Conservation (phyloP, 2,329 filamentous ascomycete genomes). For the Parastagonospora nodorum region DNA sequence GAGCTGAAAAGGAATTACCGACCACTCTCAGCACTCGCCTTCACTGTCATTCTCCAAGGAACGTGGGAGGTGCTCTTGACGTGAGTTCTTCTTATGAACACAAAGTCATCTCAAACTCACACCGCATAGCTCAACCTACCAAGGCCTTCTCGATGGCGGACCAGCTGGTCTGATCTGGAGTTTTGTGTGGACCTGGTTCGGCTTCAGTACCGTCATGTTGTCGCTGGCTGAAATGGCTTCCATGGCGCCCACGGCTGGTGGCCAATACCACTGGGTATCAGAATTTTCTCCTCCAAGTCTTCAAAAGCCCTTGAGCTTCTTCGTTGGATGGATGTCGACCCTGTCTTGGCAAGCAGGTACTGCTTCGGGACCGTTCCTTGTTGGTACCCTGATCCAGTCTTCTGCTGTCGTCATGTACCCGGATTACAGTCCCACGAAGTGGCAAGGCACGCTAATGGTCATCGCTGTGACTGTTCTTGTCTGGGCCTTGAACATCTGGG, state of each 20-base stretch:
- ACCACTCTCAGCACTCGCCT: constrained; percentile 37
- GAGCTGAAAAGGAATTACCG: constrained; percentile 43
- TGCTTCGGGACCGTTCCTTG: constrained; percentile 55
- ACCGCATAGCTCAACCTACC: constrained; percentile 26
- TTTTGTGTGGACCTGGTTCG: constrained; percentile 42
- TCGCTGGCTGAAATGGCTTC: constrained; percentile 44
- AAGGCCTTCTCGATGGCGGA: constrained; percentile 39
- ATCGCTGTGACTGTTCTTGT: constrained; percentile 53
- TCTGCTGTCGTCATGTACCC: constrained; percentile 50
- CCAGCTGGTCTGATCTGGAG: constrained; percentile 42
- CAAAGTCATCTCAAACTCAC: not conserved
- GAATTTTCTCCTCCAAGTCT: constrained; percentile 37
- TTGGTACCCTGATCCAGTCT: constrained; percentile 55
- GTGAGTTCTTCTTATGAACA: constrained; percentile 9
- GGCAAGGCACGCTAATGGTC: constrained; percentile 57
- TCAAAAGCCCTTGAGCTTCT: constrained; percentile 36
- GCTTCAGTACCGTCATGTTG: constrained; percentile 38
- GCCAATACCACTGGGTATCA: constrained; percentile 45
- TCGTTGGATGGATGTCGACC: constrained; percentile 55
- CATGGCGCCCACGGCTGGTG: constrained; percentile 42
- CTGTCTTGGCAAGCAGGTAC: constrained; percentile 58
- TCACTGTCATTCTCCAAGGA: constrained; percentile 40
- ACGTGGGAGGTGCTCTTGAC: constrained; percentile 43
- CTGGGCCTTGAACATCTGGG: constrained; percentile 49
- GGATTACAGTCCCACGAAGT: constrained; percentile 48